Base-by-base conservation (phyloP, 768 basidiomycete genomes). In the Suillus spraguei region DNA sequence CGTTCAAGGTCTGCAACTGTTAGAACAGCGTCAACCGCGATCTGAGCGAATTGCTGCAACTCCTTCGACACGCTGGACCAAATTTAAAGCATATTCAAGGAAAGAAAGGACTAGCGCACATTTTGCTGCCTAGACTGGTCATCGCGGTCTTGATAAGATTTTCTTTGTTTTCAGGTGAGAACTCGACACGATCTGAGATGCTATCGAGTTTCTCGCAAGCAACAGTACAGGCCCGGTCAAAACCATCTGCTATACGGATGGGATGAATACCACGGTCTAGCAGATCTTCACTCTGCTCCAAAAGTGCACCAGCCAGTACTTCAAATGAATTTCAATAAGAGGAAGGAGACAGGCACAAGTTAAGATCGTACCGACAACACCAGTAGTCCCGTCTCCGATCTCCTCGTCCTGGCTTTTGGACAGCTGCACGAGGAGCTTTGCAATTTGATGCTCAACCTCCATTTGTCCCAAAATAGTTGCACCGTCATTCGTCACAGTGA, bases 261-360 rank as follows among this genome's bases (percentile, higher is more conserved):
- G 97, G 97, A 76, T 99, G 97, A 68, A 99, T 93, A 39, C 97
- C 97, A n/a, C 95, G 85, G 79, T 99, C 97, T n/a, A 99, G 85
- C n/a, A 99, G 83, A 5, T 88, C 84, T 79, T 98, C 91, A 64
- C 95, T 96, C 74, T 97, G 90, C 68, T 99, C 97, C 49, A 99
- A 80, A 24, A 99, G 82, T 17, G 97, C 97, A 65, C 97, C 97
- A n/a, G 97, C 97, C 64, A 99, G 90, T 4, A 99, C 97, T 95
- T 64, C 4, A 28, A 54, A 14, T 20, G 7, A 24, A 49, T n/a
- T 14, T 56, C 9, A 42, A 50, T 66, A 59, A 61, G 41, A 53
- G 10, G 5, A 32, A 52, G 39, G 53, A 41, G 24, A 62, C 24
- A 62, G 63, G n/a, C 64, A 9, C 38, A 36, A 42, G 62, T 52